These are phyloP conservation scores for Dendrocalamus sinicus DNA, from an alignment of 176 grass and related monocot genomes.

Conservation along the genomic window DNA sequence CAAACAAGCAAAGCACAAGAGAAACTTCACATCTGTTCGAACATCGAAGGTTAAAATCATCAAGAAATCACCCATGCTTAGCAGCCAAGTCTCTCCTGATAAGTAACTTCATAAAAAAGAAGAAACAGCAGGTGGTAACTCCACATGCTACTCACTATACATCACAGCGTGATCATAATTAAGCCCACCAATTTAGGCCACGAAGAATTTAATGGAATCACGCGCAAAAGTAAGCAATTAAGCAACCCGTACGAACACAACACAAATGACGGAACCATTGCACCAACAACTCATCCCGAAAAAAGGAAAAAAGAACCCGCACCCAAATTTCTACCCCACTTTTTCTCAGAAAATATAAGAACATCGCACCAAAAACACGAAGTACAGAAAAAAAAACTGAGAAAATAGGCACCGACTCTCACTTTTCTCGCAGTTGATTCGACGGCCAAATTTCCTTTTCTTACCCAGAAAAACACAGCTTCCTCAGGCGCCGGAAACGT, in stretches of 20 bases:
- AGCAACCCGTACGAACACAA: conserved; percentile 20
- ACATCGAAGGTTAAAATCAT: not conserved
- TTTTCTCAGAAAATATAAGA: not conserved
- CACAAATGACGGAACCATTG: conserved; percentile 31
- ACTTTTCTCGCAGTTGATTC: conserved; percentile 31
- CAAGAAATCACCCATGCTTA: not conserved
- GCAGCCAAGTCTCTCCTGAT: not conserved
- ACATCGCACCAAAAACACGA: not conserved
- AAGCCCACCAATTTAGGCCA: conserved; percentile 1
- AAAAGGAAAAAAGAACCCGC: conserved; percentile 22
- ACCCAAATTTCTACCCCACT: conserved; percentile 12
- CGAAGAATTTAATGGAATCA: conserved; percentile 47
- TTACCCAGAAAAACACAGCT: not conserved
- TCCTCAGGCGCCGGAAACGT: conserved; percentile 45
- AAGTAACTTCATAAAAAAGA: not conserved
- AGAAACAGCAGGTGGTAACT: not conserved
- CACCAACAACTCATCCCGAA: conserved; percentile 22
- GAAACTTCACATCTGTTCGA: not conserved
- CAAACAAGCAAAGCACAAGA: not conserved
- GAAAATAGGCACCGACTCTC: conserved; percentile 12
- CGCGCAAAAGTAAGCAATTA: conserved; percentile 39
- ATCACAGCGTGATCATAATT: conserved; percentile 12
- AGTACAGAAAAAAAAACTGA: not conserved
- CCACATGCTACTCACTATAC: not conserved
- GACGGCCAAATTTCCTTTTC: conserved; percentile 32